Base-by-base conservation (phyloP, 495 filamentous ascomycete genomes). In the Penicillium nucicola region DNA sequence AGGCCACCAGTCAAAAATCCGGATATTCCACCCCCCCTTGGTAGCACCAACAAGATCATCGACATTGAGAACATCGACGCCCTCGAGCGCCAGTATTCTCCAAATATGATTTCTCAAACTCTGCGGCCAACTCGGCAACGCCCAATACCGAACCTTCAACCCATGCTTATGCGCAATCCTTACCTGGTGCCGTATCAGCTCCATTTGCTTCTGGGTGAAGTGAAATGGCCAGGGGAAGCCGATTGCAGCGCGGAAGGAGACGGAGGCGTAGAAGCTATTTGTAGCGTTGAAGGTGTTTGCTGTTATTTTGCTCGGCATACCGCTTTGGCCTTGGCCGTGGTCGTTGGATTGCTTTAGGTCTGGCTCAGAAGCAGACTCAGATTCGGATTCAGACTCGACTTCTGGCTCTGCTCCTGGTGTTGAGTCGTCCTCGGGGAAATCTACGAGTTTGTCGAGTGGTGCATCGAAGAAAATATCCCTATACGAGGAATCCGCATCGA, bases 71-170 rank as follows among this genome's bases (percentile, higher is more conserved):
- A 90, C 69, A 61, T 88, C 87, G 5, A 86, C 84, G 0, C 88
- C 89, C 55, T 90, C 87, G 36, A 76, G 67, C 22, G 84, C 74
- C n/a, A 95, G 62, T 3, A 85, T 75, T 40, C 81, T 69, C 90
- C 89, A 95, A 14, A 95, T 68, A 48, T 81, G 75, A 66, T 93
- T 86, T 35, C 90, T 72, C 56, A 86, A 55, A 41, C 81, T 78
- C n/a, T 85, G 66, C 10, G 90, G 89, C 89, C 89, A 95, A 47
- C 67, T 66, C 0, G 89, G 89, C 18, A 86, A 59, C n/a, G 83
- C 80, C 89, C 90, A 95, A 63, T 92, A 95, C 35, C 90, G 67
- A 6, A 81, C 84, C 53, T 83, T 84, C 32, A 95, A 68, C 0
- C 90, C 88, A 57, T 80, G 79, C 14, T 63, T 64, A 55, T 89